phyloP scores from a whole-genome alignment of 306 rosid species.

The Hylodesmum podocarpum region DNA sequence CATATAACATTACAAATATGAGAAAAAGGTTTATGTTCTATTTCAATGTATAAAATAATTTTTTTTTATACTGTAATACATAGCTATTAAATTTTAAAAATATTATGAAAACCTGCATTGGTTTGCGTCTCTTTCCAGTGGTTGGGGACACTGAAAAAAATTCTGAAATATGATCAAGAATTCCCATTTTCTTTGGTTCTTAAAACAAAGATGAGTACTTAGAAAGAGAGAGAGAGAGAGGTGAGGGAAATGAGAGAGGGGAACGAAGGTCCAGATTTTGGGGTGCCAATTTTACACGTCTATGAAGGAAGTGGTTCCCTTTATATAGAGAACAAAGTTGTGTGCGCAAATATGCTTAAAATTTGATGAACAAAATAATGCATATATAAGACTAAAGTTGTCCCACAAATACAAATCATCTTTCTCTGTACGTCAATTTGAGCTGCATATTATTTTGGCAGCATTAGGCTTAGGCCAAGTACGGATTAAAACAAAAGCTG shows the following conservation, averaged over 20 bases:
- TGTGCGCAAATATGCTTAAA: neutral
- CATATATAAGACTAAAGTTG: neutral
- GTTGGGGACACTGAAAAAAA: slow-evolving; percentile 35
- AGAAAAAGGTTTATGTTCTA: too few species aligned
- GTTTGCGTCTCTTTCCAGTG: slow-evolving; percentile 55
- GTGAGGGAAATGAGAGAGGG: neutral
- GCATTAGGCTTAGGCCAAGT: neutral
- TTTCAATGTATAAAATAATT: too few species aligned
- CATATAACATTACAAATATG: too few species aligned
- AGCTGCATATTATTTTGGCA: neutral
- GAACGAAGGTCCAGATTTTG: neutral
- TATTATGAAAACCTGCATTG: slow-evolving; percentile 65
- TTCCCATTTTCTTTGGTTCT: slow-evolving; percentile 54
- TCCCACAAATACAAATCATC: slow-evolving; percentile 1
- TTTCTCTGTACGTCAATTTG: neutral
- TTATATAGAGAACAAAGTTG: slow-evolving; percentile 18
- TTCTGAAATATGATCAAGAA: slow-evolving; percentile 54
- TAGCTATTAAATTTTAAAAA: too few species aligned
- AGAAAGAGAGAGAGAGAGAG: neutral
- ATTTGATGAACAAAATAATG: neutral
- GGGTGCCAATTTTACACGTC: neutral
- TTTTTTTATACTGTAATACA: too few species aligned
- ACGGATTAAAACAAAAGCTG: neutral
- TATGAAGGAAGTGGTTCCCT: neutral
- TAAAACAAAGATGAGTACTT: neutral